Evolutionary conservation across 306 rosid species (phyloP), one percentile per base, ranked within the genome.

Genomic region (Pyrus pyrifolia): DNA sequence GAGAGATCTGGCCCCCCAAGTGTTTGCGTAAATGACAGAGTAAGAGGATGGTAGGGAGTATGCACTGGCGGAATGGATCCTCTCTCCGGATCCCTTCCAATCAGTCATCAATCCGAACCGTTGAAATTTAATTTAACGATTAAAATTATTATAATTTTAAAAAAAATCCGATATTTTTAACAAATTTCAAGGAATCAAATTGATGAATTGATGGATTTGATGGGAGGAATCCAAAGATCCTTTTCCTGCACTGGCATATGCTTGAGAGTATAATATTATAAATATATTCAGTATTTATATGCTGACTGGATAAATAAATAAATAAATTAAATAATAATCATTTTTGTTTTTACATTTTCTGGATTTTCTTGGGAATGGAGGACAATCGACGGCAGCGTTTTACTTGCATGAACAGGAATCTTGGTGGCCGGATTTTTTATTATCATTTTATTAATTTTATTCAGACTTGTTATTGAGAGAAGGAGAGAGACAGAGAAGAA

Each of bases 331-430:
- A 9, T 1, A 25, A 27, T 27, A 23, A 27, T 25, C 30, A 10
- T 6, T 7, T 17, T 35, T 71, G 65, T 30, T 59, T 57, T 21
- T 31, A 17, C 71, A 30, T 45, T 61, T 59, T 29, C 60, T 27
- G 27, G 71, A 63, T 72, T 73, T 82, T 82, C 57, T 70, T 38
- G 78, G 81, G 82, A 80, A 82, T 82, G 38, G 89, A 85, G 86
- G 77, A 76, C 62, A 52, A 80, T 74, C 71, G 69, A 85, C 86
- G 83, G 84, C 89, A 86, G 77, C 83, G 86, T 74, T 80, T 86
- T 80, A 58, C 85, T 70, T 77, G 69, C 70, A 84, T 81, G 80
- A 76, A 76, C 87, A 68, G 85, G 90, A 79, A 84, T 81, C 84
- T 75, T 64, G 78, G 57, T 11, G 68, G 78, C 81, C 70, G 53